phyloP scores from a whole-genome alignment of 2,329 filamentous ascomycete species.

The Diaporthe vaccinii region DNA sequence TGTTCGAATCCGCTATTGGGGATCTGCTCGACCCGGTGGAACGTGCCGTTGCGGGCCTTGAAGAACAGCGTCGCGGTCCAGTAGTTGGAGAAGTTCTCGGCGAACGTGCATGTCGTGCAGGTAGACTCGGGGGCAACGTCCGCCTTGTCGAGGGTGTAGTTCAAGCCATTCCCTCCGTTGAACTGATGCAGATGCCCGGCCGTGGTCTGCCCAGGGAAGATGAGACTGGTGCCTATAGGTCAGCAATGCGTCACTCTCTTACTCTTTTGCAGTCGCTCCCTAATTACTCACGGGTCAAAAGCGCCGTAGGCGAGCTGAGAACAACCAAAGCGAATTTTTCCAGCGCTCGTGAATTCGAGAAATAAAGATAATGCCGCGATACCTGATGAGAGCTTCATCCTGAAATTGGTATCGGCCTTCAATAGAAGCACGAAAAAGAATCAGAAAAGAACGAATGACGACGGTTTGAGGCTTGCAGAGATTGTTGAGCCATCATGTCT shows the following conservation, averaged over 20 bases:
- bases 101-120: slow-evolving; percentile 35
- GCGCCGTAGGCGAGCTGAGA: slow-evolving; percentile 19
- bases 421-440: neutral
- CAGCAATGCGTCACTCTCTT: neutral
- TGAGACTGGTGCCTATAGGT: neutral
- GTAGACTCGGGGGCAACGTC: slow-evolving; percentile 37
- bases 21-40: slow-evolving; percentile 50
- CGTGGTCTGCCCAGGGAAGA: slow-evolving; percentile 16
- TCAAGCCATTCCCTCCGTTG: slow-evolving; percentile 26
- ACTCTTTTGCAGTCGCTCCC: neutral
- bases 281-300: slow-evolving; percentile 12
- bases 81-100: slow-evolving; percentile 35
- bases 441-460: slow-evolving; percentile 5
- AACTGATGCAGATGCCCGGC: slow-evolving; percentile 31
- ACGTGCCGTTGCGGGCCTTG: slow-evolving; percentile 44
- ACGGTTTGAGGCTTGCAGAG: neutral
- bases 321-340: slow-evolving; percentile 16
- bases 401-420: neutral
- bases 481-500: no score
- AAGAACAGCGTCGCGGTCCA: slow-evolving; percentile 35
- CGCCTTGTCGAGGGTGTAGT: slow-evolving; percentile 13
- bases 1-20: slow-evolving; percentile 38
- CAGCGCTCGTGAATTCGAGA: neutral
- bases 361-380: neutral
- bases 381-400: slow-evolving; percentile 1